phyloP scores from a whole-genome alignment of 164 flowering plant species.

The Euptelea pleiosperma region DNA sequence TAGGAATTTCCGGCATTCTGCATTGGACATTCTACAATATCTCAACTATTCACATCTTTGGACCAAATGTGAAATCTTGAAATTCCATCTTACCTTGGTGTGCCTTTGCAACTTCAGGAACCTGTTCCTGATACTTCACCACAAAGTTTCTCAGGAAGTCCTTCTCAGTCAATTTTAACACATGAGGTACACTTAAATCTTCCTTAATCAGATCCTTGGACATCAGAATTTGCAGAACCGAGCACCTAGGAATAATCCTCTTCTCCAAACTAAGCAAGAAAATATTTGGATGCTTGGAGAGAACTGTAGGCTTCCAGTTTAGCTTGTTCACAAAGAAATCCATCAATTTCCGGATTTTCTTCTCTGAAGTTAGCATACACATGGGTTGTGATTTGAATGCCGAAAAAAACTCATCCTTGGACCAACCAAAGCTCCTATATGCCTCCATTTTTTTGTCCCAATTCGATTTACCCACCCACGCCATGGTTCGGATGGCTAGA shows the following conservation, averaged over 20 bases:
- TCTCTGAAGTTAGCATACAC: slow-evolving; percentile 6
- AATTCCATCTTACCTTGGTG: slow-evolving; percentile 2
- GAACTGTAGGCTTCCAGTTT: background rate
- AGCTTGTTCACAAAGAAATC: slow-evolving; percentile 7
- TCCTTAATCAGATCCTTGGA: slow-evolving; percentile 4
- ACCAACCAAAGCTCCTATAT: slow-evolving; percentile 7
- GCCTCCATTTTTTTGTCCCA: slow-evolving; percentile 3
- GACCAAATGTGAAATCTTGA: background rate
- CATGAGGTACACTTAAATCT: too few species aligned
- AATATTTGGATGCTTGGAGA: background rate
- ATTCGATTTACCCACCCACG: background rate
- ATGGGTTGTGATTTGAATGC: slow-evolving; percentile 4
- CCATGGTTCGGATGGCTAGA: background rate
- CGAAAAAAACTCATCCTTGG: slow-evolving; percentile 1
- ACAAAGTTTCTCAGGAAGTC: slow-evolving; percentile 3
- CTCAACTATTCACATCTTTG: background rate
- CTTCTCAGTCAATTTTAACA: background rate
- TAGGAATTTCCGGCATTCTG: too few species aligned
- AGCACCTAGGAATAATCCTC: slow-evolving; percentile 13
- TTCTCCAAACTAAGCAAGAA: slow-evolving; percentile 5
- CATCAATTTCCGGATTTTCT: slow-evolving; percentile 1
- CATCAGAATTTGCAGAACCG: background rate
- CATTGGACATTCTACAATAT: too few species aligned
- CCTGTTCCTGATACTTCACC: background rate
- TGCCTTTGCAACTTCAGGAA: slow-evolving; percentile 10